phyloP scores from a whole-genome alignment of 495 filamentous ascomycete species.

The Lindgomyces ingoldianus region DNA sequence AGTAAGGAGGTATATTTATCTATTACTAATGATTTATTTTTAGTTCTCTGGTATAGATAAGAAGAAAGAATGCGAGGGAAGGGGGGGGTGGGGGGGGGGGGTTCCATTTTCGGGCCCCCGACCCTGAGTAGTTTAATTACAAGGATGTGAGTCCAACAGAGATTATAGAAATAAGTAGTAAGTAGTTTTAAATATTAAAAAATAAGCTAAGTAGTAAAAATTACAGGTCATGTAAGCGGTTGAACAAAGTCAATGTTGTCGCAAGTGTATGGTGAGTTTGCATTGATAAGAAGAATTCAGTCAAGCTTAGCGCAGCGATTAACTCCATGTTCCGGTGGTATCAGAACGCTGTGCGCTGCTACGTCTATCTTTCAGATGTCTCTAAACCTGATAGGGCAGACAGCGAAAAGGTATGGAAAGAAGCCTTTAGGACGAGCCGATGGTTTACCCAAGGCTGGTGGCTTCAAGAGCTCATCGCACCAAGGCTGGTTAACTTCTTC shows the following conservation, averaged over 20 bases:
- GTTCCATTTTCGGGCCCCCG: slow-evolving; percentile 7
- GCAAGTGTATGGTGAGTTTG: slow-evolving; percentile 18
- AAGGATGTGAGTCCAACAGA: slow-evolving; percentile 18
- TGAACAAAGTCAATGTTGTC: slow-evolving; percentile 26
- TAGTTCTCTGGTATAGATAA: slow-evolving; percentile 1
- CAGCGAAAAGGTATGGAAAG: too few relatives aligned
- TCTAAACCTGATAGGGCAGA: too few relatives aligned
- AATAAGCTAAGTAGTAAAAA: slow-evolving; percentile 23
- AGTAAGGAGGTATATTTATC: slow-evolving; percentile 1
- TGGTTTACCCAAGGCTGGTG: too few relatives aligned
- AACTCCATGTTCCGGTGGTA: too few relatives aligned
- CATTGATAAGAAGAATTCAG: too few relatives aligned
- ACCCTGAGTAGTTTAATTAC: slow-evolving; percentile 19
- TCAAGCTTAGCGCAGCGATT: too few relatives aligned
- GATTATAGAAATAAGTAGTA: slow-evolving; percentile 8
- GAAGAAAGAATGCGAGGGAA: not conserved
- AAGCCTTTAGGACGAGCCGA: too few relatives aligned
- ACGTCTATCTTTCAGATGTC: too few relatives aligned
- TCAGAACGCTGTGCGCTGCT: too few relatives aligned
- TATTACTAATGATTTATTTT: slow-evolving; percentile 7
- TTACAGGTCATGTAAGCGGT: slow-evolving; percentile 20
- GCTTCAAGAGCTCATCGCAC: too few relatives aligned
- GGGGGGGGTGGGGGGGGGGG: not conserved
- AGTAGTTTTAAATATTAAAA: slow-evolving; percentile 7
- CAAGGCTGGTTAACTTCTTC: too few relatives aligned